A percentile compares a stretch with the other conserved stretches of the same genome.
phyloP scores from a whole-genome alignment of 371 early-diverging fungal genomes.

The Haplosporangium sp. region DNA sequence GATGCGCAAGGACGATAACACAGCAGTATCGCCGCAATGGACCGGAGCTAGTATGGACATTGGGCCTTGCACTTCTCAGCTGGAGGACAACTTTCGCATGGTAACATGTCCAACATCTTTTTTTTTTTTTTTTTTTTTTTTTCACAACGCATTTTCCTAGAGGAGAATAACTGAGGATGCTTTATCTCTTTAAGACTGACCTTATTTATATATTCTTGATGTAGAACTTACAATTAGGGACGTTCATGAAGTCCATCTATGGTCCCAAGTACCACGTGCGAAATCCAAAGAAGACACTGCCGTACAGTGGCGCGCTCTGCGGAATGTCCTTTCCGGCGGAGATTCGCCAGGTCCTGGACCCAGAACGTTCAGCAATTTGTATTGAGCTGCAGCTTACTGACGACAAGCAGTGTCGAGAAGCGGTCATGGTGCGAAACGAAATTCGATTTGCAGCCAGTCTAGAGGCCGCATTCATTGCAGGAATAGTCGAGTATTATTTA shows the following conservation, averaged over 20 bases:
- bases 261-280: slow-evolving; percentile 57
- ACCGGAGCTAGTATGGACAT: slow-evolving; percentile 57
- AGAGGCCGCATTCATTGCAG: slow-evolving; percentile 59
- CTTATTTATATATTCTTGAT: neutral
- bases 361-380: slow-evolving; percentile 56
- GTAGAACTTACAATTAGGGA: slow-evolving; percentile 64
- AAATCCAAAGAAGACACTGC: slow-evolving; percentile 29
- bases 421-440: slow-evolving; percentile 18
- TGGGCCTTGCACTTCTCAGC: slow-evolving; percentile 67
- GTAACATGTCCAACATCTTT: slow-evolving; percentile 31
- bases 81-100: slow-evolving; percentile 73
- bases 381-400: slow-evolving; percentile 52
- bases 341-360: slow-evolving; percentile 57
- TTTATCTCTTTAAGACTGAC: no score
- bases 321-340: slow-evolving; percentile 32
- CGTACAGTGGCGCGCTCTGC: slow-evolving; percentile 27
- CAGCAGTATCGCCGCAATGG: slow-evolving; percentile 55
- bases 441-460: slow-evolving; percentile 30
- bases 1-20: slow-evolving; percentile 60
- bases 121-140: neutral
- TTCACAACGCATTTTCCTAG: neutral
- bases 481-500: slow-evolving; percentile 57
- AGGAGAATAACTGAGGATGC: no score
- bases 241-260: slow-evolving; percentile 65
- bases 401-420: slow-evolving; percentile 1